Evolutionary conservation across 2,329 filamentous ascomycete species (phyloP).

Genomic region (Botrytis elliptica): DNA sequence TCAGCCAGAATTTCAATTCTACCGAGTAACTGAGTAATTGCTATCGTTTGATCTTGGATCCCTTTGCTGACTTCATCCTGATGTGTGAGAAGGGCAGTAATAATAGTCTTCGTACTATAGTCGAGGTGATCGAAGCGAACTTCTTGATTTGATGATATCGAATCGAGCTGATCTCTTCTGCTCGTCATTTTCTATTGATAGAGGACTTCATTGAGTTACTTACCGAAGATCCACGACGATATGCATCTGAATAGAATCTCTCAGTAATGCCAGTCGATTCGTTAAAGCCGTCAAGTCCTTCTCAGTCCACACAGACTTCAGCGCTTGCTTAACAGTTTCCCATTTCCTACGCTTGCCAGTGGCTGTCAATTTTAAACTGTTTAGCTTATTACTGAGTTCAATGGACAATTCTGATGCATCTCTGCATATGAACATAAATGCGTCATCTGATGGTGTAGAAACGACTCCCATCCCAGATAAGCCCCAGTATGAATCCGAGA

Average conservation of each 20-base stretch:
- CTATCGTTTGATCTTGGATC: neutral
- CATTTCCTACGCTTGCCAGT: neutral
- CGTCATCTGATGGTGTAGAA: neutral
- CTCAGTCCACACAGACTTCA: conserved; percentile 13
- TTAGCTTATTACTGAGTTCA: neutral
- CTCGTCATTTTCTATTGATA: neutral
- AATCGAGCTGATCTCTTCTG: neutral
- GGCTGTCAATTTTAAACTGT: neutral
- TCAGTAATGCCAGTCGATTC: neutral
- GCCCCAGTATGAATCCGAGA: neutral
- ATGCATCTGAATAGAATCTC: conserved; percentile 16
- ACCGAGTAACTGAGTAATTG: neutral
- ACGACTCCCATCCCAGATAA: neutral
- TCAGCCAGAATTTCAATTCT: conserved; percentile 8
- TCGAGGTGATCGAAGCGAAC: conserved; percentile 4
- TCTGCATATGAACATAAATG: neutral
- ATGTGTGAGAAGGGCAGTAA: neutral
- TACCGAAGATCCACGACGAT: conserved; percentile 1
- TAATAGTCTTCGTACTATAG: neutral
- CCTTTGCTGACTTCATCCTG: neutral
- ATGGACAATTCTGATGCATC: neutral
- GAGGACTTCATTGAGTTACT: too few relatives aligned
- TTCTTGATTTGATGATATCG: neutral
- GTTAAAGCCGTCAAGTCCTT: neutral
- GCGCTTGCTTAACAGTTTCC: conserved; percentile 3